Base-by-base conservation (phyloP, 371 early-diverging fungal genomes). In the Rhizopus sp. region DNA sequence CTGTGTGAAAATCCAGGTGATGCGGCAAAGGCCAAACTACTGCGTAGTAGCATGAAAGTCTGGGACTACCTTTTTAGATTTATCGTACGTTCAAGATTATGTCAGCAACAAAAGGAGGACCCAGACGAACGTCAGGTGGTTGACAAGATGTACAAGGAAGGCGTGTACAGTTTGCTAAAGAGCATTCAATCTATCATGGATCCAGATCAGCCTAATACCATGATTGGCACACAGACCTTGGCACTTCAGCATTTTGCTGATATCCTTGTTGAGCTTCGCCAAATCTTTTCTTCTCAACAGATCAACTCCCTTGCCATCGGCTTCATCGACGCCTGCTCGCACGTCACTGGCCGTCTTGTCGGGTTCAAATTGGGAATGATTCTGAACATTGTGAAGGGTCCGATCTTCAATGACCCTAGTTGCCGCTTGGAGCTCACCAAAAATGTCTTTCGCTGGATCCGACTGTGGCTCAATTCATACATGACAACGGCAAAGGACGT, bases 201-300 rank as follows among this genome's bases (percentile, higher is more conserved):
- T 15, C 64, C 78, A 2, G 75, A 75, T 5, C 72, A 78, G 6
- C 84, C 84, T 0, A 84, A 70, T 30, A 68, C 74, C 12, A 72
- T 86, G 66, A 87, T 85, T 48, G 87, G 82, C 12, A 80, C 86
- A 9, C 91, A 89, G 40, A 83, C 83, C 12, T 60, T 90, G n/a
- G 75, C 83, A 13, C 64, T 89, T 10, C 88, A 87, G 50, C 74
- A 88, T 55, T 87, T 87, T 70, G 72, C 81, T 6, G 77, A 78
- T 35, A 69, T 88, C 8, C 33, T 89, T 13, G 71, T 77, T 2
- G 86, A 86, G 30, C 51, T 86, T 37, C 68, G 73, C 3, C 64
- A 68, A 9, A 70, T 84, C 3, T 84, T 84, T 58, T 60, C 75
- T 4, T 63, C 79, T 4, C 63, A 61, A 3, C 73, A 86, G 32